A percentile compares a stretch with the other conserved stretches of the same genome.
phyloP scores from a whole-genome alignment of 2,329 filamentous ascomycete species.

The Colletotrichum gigasporum region DNA sequence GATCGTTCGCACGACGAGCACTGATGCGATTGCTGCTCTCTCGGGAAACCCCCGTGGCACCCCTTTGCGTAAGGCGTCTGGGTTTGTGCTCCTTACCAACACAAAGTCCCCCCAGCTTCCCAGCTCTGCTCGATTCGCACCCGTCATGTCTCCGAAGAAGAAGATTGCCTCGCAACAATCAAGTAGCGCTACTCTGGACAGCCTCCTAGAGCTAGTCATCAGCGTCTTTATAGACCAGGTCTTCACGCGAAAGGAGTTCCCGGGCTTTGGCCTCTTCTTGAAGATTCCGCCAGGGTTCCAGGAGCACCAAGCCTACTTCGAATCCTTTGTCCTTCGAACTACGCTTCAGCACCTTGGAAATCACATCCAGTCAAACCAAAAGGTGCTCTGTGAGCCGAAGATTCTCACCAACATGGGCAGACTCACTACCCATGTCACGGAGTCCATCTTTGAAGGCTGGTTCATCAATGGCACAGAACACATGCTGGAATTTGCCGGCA shows the following conservation, averaged over 20 bases:
- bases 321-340: constrained; percentile 85
- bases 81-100: constrained; percentile 87
- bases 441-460: constrained; percentile 96
- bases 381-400: constrained; percentile 80
- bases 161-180: constrained; percentile 60
- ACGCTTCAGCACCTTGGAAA: constrained; percentile 77
- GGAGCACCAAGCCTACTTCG: constrained; percentile 95
- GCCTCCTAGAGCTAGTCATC: constrained; percentile 79
- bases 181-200: constrained; percentile 78
- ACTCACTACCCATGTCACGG: constrained; percentile 82
- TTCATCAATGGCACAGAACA: constrained; percentile 88
- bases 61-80: constrained; percentile 82
- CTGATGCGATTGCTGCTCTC: constrained; percentile 59
- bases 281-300: constrained; percentile 93
- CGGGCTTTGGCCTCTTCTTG: constrained; percentile 83
- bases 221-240: constrained; percentile 88
- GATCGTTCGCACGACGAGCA: constrained; percentile 76
- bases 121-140: constrained; percentile 70
- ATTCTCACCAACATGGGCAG: constrained; percentile 88
- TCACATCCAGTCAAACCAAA: constrained; percentile 76
- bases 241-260: constrained; percentile 87
- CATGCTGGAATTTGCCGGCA: constrained; percentile 86
- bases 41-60: constrained; percentile 64
- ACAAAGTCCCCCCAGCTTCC: constrained; percentile 67
- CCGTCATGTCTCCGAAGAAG: constrained; percentile 68